Percentiles rank a stretch among this genome's conserved stretches.
Conservation (phyloP, 208 protist genomes). For the Blechomonas ayalai region DNA sequence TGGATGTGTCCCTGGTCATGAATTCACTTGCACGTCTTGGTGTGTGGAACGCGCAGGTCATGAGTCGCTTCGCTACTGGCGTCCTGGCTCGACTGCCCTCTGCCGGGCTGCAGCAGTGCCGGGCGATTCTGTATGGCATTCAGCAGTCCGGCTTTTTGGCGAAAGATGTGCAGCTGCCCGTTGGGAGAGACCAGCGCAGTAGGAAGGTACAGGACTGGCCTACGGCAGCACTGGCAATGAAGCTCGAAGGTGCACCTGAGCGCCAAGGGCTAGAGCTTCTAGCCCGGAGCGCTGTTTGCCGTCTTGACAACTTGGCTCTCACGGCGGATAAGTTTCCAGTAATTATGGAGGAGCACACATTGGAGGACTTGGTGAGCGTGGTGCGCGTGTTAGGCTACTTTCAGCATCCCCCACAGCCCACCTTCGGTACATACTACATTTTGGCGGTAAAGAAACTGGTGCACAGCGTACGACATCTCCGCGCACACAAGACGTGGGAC, state of each 20-base stretch:
- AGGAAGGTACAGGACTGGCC: slow-evolving; percentile 10
- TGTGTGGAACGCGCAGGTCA: slow-evolving; percentile 60
- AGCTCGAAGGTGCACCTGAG: background rate
- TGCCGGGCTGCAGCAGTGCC: slow-evolving; percentile 52
- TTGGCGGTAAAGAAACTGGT: slow-evolving; percentile 15
- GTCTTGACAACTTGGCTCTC: slow-evolving; percentile 38
- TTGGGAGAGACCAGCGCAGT: background rate
- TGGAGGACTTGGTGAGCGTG: slow-evolving; percentile 38
- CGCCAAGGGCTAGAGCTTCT: slow-evolving; percentile 12
- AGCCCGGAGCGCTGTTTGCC: slow-evolving; percentile 27
- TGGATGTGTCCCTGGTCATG: slow-evolving; percentile 70
- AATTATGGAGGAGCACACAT: slow-evolving; percentile 15
- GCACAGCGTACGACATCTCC: background rate
- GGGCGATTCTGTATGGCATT: slow-evolving; percentile 47
- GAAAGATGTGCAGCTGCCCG: slow-evolving; percentile 20
- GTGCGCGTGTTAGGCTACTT: slow-evolving; percentile 47
- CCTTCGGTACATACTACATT: slow-evolving; percentile 53
- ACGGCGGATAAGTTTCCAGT: slow-evolving; percentile 12
- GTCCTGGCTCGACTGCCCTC: slow-evolving; percentile 20
- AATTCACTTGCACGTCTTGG: slow-evolving; percentile 54
- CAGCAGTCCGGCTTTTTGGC: slow-evolving; percentile 53
- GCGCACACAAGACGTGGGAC: background rate
- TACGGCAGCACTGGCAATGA: slow-evolving; percentile 2
- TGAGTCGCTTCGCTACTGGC: slow-evolving; percentile 29
- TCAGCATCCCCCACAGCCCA: slow-evolving; percentile 49